A percentile compares a stretch with the other conserved stretches of the same genome.
Conservation (phyloP, 2,329 filamentous ascomycete genomes). For the Nigrospora sphaerica region DNA sequence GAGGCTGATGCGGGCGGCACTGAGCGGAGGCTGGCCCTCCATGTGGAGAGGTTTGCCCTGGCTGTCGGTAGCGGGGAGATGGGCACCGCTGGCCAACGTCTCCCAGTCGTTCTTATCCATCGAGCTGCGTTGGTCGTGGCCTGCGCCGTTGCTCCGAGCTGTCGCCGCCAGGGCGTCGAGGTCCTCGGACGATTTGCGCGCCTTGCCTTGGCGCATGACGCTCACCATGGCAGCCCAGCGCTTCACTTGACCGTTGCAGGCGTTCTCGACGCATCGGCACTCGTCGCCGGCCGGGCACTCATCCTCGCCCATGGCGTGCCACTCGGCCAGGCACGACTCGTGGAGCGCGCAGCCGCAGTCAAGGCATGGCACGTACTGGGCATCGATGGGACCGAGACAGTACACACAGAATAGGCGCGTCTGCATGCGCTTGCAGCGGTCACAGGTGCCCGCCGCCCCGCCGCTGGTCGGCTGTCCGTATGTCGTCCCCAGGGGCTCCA, state of each 20-base stretch:
- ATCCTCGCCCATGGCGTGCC: slow-evolving; percentile 49
- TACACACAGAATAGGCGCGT: slow-evolving; percentile 55
- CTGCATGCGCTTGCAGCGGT: slow-evolving; percentile 46
- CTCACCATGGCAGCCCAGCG: slow-evolving; percentile 52
- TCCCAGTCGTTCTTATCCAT: slow-evolving; percentile 29
- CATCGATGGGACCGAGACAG: slow-evolving; percentile 53
- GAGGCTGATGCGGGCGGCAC: slow-evolving; percentile 39
- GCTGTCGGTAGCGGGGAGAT: slow-evolving; percentile 16
- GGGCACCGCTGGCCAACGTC: slow-evolving; percentile 20
- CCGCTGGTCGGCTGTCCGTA: slow-evolving; percentile 31
- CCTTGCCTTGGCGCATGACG: slow-evolving; percentile 28
- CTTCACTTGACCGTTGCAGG: slow-evolving; percentile 50
- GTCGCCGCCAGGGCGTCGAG: background rate
- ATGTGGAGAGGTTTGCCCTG: slow-evolving; percentile 18
- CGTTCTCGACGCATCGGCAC: slow-evolving; percentile 53
- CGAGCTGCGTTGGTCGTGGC: slow-evolving; percentile 11
- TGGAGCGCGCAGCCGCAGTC: slow-evolving; percentile 57
- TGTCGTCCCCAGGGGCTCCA: slow-evolving; percentile 51
- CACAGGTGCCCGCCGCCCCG: slow-evolving; percentile 33
- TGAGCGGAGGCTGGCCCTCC: slow-evolving; percentile 23
- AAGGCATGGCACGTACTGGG: slow-evolving; percentile 54
- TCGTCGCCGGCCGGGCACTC: slow-evolving; percentile 58
- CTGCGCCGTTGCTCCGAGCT: background rate
- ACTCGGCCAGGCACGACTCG: slow-evolving; percentile 50
- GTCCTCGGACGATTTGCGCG: slow-evolving; percentile 16